A percentile compares a stretch with the other conserved stretches of the same genome.
These are phyloP conservation scores for Aaosphaeria pasadenensis DNA, from an alignment of 2,329 filamentous ascomycete genomes.

Conservation along the genomic window DNA sequence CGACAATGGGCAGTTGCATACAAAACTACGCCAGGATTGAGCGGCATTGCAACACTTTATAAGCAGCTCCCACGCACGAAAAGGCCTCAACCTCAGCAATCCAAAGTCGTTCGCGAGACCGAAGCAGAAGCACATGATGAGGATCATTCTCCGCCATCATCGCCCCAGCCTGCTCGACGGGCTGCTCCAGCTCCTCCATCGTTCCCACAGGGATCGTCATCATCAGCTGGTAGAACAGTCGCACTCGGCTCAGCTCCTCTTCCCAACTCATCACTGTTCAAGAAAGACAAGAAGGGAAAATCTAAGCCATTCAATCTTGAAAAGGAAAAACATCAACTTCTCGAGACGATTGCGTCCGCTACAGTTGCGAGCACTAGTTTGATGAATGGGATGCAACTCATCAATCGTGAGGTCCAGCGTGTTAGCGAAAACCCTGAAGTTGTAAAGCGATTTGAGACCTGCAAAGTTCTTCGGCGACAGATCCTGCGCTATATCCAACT, in stretches of 20 bases:
- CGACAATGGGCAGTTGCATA: conserved; percentile 82
- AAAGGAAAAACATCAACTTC: conserved; percentile 81
- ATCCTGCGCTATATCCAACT: conserved; percentile 90
- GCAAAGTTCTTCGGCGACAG: conserved; percentile 79
- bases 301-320: conserved; percentile 75
- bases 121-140: conserved; percentile 69
- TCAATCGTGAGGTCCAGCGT: conserved; percentile 84
- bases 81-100: conserved; percentile 67
- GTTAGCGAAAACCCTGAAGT: conserved; percentile 82
- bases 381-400: conserved; percentile 79
- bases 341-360: conserved; percentile 82
- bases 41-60: conserved; percentile 76
- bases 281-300: conserved; percentile 51
- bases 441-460: conserved; percentile 75
- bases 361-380: conserved; percentile 91
- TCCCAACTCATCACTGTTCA: conserved; percentile 53
- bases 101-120: conserved; percentile 79
- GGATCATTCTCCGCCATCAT: conserved; percentile 36
- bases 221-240: conserved; percentile 22
- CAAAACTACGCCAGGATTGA: conserved; percentile 75
- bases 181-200: conserved; percentile 22
- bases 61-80: conserved; percentile 60
- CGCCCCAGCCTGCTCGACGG: conserved; percentile 23
- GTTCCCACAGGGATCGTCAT: conserved; percentile 26
- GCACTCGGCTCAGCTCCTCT: conserved; percentile 26